Evolutionary conservation across 495 filamentous ascomycete species (phyloP).

Genomic region (Penicillium canescens): DNA sequence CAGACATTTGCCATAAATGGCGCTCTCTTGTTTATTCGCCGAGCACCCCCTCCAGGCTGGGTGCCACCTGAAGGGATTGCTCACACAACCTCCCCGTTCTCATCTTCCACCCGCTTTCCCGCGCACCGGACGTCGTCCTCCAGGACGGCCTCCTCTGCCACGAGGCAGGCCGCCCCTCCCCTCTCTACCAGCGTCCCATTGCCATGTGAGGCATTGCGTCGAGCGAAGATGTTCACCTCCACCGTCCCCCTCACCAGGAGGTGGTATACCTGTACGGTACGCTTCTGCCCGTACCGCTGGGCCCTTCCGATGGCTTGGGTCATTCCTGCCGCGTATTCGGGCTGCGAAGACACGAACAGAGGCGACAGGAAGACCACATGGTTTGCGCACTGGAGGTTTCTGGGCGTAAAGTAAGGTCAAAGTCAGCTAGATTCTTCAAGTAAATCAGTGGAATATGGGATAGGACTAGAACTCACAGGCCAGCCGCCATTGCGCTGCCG

Average conservation of each 20-base stretch:
- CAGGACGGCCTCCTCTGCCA: neutral
- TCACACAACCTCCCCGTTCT: neutral
- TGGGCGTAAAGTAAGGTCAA: constrained; percentile 21
- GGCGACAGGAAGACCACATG: constrained; percentile 77
- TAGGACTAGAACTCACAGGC: constrained; percentile 52
- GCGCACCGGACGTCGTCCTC: neutral
- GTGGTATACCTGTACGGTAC: constrained; percentile 67
- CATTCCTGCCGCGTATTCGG: constrained; percentile 60
- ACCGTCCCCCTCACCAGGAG: constrained; percentile 63
- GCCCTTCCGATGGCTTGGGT: constrained; percentile 72
- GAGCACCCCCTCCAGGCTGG: too few species aligned
- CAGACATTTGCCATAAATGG: too few species aligned
- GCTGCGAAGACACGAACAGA: constrained; percentile 51
- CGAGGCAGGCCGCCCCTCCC: neutral
- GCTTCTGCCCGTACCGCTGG: constrained; percentile 67
- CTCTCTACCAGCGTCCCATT: constrained; percentile 29
- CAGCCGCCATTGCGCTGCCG: constrained; percentile 63
- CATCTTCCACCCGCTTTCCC: neutral
- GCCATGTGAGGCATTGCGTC: constrained; percentile 29
- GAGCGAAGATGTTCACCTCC: constrained; percentile 64
- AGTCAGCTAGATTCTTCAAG: neutral
- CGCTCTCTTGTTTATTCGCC: too few species aligned
- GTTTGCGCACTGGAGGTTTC: constrained; percentile 74
- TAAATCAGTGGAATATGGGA: neutral
- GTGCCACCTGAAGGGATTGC: too few species aligned